Percentiles rank a stretch among this genome's conserved stretches.
Conservation (phyloP, 345 rosid species). For the Sonneratia caseolaris region DNA sequence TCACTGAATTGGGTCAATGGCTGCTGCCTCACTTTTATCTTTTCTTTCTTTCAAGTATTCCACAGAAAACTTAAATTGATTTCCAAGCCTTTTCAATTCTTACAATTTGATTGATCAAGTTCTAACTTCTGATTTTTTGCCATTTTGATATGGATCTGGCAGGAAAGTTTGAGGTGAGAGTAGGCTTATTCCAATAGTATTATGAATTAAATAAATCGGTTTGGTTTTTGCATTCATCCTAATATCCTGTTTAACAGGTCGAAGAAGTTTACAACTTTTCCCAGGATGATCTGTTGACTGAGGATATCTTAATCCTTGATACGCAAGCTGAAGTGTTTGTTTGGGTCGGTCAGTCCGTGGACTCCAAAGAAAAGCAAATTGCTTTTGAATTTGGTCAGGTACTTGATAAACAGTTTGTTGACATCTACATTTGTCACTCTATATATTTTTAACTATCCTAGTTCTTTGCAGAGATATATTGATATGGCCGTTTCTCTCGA, state of each 20-base stretch:
- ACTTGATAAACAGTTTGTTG: constrained; percentile 12
- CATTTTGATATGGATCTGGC: constrained; percentile 22
- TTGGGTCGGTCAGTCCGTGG: constrained; percentile 90
- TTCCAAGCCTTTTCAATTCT: not conserved
- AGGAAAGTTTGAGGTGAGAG: constrained; percentile 93
- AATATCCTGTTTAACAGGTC: constrained; percentile 39
- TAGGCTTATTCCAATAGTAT: constrained; percentile 2
- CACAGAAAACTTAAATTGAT: not conserved
- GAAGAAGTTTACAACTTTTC: constrained; percentile 86
- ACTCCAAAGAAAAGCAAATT: constrained; percentile 66
- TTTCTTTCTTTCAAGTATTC: not conserved
- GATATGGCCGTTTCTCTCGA: constrained; percentile 68
- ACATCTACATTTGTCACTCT: constrained; percentile 7
- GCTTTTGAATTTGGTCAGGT: constrained; percentile 93
- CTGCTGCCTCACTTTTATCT: constrained; percentile 8
- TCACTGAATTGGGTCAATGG: not conserved
- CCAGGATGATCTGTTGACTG: constrained; percentile 93
- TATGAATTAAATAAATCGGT: not conserved
- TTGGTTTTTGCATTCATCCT: constrained; percentile 7
- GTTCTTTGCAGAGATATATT: constrained; percentile 60
- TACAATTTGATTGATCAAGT: not conserved
- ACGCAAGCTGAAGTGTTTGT: constrained; percentile 89
- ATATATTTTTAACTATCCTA: constrained; percentile 12
- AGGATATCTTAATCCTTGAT: constrained; percentile 83
- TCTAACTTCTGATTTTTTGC: constrained; percentile 1